Evolutionary conservation across 306 rosid species (phyloP).

Genomic region (Pueraria montana): DNA sequence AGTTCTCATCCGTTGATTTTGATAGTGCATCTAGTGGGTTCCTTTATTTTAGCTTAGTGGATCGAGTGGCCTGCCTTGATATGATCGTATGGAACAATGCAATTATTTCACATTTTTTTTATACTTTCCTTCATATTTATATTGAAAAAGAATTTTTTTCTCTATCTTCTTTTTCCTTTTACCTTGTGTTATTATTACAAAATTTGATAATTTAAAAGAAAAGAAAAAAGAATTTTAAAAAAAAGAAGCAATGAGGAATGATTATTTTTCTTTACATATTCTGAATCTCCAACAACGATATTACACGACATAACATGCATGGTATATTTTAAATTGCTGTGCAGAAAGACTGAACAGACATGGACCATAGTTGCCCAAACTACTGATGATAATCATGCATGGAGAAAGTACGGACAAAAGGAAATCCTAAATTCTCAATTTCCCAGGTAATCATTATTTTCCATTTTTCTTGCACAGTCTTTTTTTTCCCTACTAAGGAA

Average conservation of each 20-base stretch:
- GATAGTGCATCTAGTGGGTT: background rate
- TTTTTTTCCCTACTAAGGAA: background rate
- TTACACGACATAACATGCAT: constrained; percentile 39
- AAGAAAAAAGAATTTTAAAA: background rate
- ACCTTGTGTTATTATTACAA: background rate
- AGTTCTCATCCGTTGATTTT: background rate
- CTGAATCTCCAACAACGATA: background rate
- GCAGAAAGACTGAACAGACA: constrained; percentile 68
- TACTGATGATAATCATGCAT: constrained; percentile 65
- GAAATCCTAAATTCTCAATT: constrained; percentile 71
- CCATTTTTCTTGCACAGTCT: background rate
- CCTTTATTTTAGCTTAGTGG: background rate
- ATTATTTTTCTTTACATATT: background rate
- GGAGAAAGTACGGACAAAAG: constrained; percentile 98
- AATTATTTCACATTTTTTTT: background rate
- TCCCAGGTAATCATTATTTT: constrained; percentile 71
- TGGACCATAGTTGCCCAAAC: constrained; percentile 36
- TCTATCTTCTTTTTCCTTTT: background rate
- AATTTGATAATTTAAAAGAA: background rate
- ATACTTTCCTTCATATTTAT: background rate
- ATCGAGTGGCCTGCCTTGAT: background rate
- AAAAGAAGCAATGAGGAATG: background rate
- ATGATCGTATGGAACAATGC: background rate
- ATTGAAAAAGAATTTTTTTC: background rate
- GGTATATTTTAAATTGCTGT: constrained; percentile 26